Evolutionary conservation across 805 yeast species (phyloP), one percentile per base, ranked within the genome.

Genomic region (Danielozyma ontarioensis): DNA sequence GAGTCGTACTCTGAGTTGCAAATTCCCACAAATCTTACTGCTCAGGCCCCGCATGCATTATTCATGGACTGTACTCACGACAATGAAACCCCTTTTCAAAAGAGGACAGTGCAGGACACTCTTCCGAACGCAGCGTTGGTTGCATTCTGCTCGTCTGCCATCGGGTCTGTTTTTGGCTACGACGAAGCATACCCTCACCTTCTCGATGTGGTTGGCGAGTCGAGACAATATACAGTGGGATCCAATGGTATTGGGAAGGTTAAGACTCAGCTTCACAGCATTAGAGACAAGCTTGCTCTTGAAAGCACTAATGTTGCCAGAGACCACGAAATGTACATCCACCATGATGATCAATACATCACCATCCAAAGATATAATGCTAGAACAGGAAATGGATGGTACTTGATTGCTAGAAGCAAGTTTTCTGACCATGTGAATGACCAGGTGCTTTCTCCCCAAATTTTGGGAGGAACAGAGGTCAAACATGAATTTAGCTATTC

Each of bases 61-160:
- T 83, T 90, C 47, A 90, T 93, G 97, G 97, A 93, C 53, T 90
- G 97, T 51, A 89, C 97, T 2, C 98, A 90, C 56, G 98, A 90
- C 57, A 90, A 90, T 52, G 93, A 88, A 59, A 81, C 79, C 14
- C 95, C 97, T 2, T 73, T 70, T 27, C 94, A 90, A 46, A 87
- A 83, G 59, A 76, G 97, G 53, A 88, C 96, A 0, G 82, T 86
- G 1, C 96, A 89, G 52, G 98, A 90, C 51, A 89, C 97, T 0
- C 68, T 90, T 27, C 95, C 97, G 7, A 90, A 83, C 49, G 97
- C 97, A 3, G 98, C 96, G 0, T 67, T 90, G 33, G 97, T 93
- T 3, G 81, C 97, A 0, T 75, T 90, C 54, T 89, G 97, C 49
- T 78, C 94, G 1, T 84, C 95, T 33, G 96, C 97, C 2, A 81